Evolutionary conservation across 2,329 filamentous ascomycete species (phyloP).

Genomic region (Orbilia quercus): DNA sequence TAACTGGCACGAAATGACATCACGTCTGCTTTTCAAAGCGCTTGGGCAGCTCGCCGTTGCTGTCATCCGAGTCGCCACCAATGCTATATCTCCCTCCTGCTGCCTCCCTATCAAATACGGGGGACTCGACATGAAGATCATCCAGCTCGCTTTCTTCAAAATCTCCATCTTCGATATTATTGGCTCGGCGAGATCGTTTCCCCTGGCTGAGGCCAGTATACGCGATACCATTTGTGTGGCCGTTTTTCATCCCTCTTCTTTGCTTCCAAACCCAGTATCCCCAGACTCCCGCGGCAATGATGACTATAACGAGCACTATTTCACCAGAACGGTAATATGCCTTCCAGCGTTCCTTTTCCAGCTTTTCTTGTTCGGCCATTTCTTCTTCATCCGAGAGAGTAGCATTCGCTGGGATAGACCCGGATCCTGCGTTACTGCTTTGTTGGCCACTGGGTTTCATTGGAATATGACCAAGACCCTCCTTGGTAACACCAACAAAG

Average conservation of each 20-base stretch:
- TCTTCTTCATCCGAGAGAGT: conserved; percentile 69
- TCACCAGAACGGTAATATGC: conserved; percentile 90
- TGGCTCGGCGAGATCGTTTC: conserved; percentile 67
- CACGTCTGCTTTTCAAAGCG: conserved; percentile 34
- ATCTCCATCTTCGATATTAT: conserved; percentile 70
- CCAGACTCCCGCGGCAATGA: conserved; percentile 78
- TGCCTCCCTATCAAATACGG: conserved; percentile 62
- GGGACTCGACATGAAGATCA: conserved; percentile 69
- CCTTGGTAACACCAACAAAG: conserved; percentile 93
- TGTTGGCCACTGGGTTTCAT: conserved; percentile 67
- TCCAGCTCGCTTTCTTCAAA: conserved; percentile 76
- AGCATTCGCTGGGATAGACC: conserved; percentile 78
- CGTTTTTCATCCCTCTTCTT: conserved; percentile 68
- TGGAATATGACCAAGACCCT: conserved; percentile 82
- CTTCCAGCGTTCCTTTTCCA: conserved; percentile 87
- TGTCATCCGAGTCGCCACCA: conserved; percentile 70
- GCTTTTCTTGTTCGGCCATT: conserved; percentile 74
- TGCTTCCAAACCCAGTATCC: conserved; percentile 77
- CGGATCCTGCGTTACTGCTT: conserved; percentile 85
- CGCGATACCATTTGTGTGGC: conserved; percentile 59
- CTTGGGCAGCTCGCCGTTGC: conserved; percentile 30
- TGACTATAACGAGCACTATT: conserved; percentile 82
- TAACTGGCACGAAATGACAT: background rate
- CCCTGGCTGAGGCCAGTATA: conserved; percentile 63
- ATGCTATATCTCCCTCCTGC: conserved; percentile 68